These are phyloP conservation scores for Wolfiporia cocos DNA, from an alignment of 1,284 basidiomycete genomes.

Conservation along the genomic window DNA sequence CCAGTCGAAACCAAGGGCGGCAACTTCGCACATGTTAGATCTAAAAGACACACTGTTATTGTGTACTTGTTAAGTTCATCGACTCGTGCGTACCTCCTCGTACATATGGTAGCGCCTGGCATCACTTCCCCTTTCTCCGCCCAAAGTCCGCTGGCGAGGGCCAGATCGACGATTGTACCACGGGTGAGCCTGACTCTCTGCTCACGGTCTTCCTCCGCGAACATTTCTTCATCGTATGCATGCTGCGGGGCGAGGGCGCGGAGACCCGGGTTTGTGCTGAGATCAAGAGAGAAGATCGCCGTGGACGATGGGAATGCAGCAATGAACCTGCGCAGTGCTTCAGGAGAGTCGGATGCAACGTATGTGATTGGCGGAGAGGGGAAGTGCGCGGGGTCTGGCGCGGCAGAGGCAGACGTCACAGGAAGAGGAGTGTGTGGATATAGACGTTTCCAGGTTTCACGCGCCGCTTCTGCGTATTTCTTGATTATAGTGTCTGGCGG, in stretches of 20 bases:
- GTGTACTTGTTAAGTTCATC: neutral
- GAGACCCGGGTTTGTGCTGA: slow-evolving; percentile 36
- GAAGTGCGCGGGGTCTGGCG: slow-evolving; percentile 14
- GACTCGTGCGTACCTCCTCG: slow-evolving; percentile 39
- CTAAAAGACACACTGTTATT: slow-evolving; percentile 27
- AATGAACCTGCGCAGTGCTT: slow-evolving; percentile 36
- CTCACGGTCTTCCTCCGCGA: slow-evolving; percentile 33
- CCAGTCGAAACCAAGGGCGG: slow-evolving; percentile 59
- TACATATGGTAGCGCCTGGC: slow-evolving; percentile 51
- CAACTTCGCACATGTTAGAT: slow-evolving; percentile 53
- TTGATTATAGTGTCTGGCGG: slow-evolving; percentile 14
- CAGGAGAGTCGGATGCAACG: slow-evolving; percentile 55
- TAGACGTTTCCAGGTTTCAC: slow-evolving; percentile 38
- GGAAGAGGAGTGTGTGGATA: slow-evolving; percentile 19
- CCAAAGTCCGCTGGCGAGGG: slow-evolving; percentile 57
- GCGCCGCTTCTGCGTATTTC: slow-evolving; percentile 40
- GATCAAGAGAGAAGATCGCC: slow-evolving; percentile 38
- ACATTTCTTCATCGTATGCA: slow-evolving; percentile 51
- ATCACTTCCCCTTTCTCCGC: slow-evolving; percentile 34
- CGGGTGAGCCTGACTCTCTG: slow-evolving; percentile 43
- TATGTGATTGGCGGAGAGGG: slow-evolving; percentile 35
- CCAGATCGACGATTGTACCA: slow-evolving; percentile 64
- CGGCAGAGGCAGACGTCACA: slow-evolving; percentile 1
- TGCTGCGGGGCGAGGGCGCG: slow-evolving; percentile 42
- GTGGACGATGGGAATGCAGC: slow-evolving; percentile 31